phyloP scores from a whole-genome alignment of 1,284 basidiomycete genomes.

The Cryptococcus wingfieldii region DNA sequence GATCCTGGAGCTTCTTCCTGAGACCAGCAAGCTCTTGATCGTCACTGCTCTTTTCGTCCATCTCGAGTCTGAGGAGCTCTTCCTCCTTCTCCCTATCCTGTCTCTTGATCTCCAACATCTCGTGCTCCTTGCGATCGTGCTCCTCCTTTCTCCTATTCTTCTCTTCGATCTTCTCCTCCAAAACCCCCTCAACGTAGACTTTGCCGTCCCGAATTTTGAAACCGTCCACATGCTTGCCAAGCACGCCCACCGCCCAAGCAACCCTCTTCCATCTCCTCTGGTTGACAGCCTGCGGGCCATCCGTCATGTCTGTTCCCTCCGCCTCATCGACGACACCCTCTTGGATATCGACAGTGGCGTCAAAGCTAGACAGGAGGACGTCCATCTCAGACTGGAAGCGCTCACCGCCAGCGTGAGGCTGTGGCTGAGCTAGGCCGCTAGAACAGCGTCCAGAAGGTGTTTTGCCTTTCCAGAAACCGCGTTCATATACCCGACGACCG shows the following conservation, averaged over 20 bases:
- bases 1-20: conserved; percentile 58
- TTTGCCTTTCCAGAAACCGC: conserved; percentile 76
- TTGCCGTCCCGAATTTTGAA: conserved; percentile 57
- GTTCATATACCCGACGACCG: conserved; percentile 77
- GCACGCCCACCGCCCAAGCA: conserved; percentile 63
- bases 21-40: conserved; percentile 70
- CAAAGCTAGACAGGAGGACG: conserved; percentile 63
- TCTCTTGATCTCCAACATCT: conserved; percentile 50
- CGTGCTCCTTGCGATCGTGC: conserved; percentile 40
- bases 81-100: conserved; percentile 54
- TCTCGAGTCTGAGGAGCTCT: conserved; percentile 61
- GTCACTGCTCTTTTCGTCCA: conserved; percentile 54
- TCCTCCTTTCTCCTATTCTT: conserved; percentile 61
- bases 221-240: conserved; percentile 70
- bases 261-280: conserved; percentile 66
- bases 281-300: conserved; percentile 46
- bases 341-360: conserved; percentile 50
- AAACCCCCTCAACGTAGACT: conserved; percentile 59
- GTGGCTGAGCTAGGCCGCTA: conserved; percentile 52
- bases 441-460: conserved; percentile 30
- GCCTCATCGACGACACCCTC: conserved; percentile 73
- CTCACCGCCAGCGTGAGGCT: conserved; percentile 26
- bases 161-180: conserved; percentile 64
- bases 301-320: conserved; percentile 53
- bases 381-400: conserved; percentile 64